Percentiles rank a stretch among this genome's conserved stretches.
Conservation (phyloP, 2,329 filamentous ascomycete species). For the Colletotrichum lupini region DNA sequence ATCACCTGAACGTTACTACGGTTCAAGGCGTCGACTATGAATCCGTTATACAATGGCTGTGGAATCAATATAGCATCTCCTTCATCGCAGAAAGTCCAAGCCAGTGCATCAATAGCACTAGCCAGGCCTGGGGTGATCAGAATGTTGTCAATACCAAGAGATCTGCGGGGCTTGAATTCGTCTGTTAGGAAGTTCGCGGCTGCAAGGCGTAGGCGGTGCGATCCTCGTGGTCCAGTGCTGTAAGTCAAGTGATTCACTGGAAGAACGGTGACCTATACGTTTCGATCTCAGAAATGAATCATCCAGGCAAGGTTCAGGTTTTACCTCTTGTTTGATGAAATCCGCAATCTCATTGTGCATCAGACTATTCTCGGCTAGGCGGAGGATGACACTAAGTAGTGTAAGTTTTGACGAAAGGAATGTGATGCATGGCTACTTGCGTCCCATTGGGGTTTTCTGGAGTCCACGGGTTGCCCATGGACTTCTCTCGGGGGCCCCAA, state of each 20-base stretch:
- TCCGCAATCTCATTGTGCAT: slow-evolving; percentile 38
- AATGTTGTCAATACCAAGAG: slow-evolving; percentile 38
- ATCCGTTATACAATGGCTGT: slow-evolving; percentile 44
- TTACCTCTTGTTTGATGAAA: slow-evolving; percentile 33
- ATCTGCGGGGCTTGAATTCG: slow-evolving; percentile 34
- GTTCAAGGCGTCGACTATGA: slow-evolving; percentile 38
- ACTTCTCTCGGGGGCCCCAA: slow-evolving; percentile 39
- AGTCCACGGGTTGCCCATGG: slow-evolving; percentile 37
- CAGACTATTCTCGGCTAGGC: slow-evolving; percentile 40
- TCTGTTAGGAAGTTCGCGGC: slow-evolving; percentile 40
- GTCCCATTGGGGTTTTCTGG: slow-evolving; percentile 37
- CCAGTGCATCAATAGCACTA: slow-evolving; percentile 40
- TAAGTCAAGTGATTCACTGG: slow-evolving; percentile 42
- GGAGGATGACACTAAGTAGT: slow-evolving; percentile 35
- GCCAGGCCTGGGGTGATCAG: slow-evolving; percentile 41
- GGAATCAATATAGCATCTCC: slow-evolving; percentile 43
- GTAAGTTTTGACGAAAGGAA: neutral
- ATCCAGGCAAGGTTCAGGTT: neutral
- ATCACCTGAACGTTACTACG: slow-evolving; percentile 35
- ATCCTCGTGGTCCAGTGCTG: slow-evolving; percentile 42
- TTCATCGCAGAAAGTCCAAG: slow-evolving; percentile 43
- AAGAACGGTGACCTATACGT: slow-evolving; percentile 27
- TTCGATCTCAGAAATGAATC: neutral
- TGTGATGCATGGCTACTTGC: slow-evolving; percentile 1
- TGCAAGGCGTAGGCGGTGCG: slow-evolving; percentile 39